Base-by-base conservation (phyloP, 495 filamentous ascomycete genomes). In the Lasiosphaeria ovina region DNA sequence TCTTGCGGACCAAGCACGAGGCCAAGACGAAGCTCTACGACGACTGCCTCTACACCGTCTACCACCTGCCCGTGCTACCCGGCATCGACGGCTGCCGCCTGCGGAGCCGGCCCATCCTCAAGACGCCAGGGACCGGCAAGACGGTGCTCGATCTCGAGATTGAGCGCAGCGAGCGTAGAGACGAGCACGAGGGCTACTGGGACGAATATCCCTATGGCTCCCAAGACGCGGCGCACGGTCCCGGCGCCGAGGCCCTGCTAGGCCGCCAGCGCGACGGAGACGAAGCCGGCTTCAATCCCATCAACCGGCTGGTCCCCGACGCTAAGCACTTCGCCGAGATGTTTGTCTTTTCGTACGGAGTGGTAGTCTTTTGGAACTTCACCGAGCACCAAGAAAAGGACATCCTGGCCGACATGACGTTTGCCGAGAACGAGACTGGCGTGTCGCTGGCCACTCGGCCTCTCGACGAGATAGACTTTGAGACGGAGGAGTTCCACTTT, bases 341-440 rank as follows among this genome's bases (percentile, higher is more conserved):
- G 89, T 98, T 97, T 70, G 89, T 98, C 57, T 98, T 97, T 74
- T 93, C 88, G 31, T 99, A 99, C 72, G 94, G 94, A 9, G 95
- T 99, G 1, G 93, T 92, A 0, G 94, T 99, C 14, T 97, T 98
- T 70, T 99, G 94, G 94, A 98, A 98, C 70, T 94, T 98, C 67
- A 92, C 92, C 14, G 92, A 96, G 69, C 82, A 84, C 51, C 94
- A 98, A 72, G 94, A 99, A 70, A 98, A 96, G 72, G 93, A 97
- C 69, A 88, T 98, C 48, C 82, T 99, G 34, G 95, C 94, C 16
- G 94, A 99, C 72, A 76, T 99, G 51, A 95, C 92, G 8, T 99
- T 99, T 76, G 89, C 91, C 3, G 87, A 89, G 62, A 81, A 77
- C 47, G 74, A 84, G 57, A 64, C 68, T 3, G 82, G 85, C 7